These are phyloP conservation scores for Neurospora sp. DNA, from an alignment of 495 filamentous ascomycete genomes.

Conservation along the genomic window DNA sequence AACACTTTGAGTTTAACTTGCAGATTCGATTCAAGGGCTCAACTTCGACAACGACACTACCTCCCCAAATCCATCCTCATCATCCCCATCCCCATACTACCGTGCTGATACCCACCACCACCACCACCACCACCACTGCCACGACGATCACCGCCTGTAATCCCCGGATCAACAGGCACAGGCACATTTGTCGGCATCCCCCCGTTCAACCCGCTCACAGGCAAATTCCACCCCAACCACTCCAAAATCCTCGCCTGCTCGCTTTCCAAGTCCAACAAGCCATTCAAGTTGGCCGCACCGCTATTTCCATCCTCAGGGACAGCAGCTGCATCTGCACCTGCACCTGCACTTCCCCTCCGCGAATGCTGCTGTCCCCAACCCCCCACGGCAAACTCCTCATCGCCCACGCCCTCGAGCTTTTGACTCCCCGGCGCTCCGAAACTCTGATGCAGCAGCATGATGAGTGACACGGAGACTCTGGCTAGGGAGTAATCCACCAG, in stretches of 20 bases:
- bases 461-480: not conserved
- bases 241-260: not conserved
- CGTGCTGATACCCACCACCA: not conserved
- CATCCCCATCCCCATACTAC: not conserved
- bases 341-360: not conserved
- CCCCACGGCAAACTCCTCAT: not conserved
- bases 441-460: not conserved
- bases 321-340: not conserved
- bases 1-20: not conserved
- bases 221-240: not conserved
- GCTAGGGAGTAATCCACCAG: not conserved
- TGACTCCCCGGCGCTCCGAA: not conserved
- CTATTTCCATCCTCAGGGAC: not conserved
- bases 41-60: not conserved
- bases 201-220: not conserved
- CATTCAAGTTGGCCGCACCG: not conserved
- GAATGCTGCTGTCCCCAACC: not conserved
- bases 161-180: not conserved
- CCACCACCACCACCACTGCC: not conserved
- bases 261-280: not conserved
- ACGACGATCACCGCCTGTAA: not conserved
- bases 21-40: not conserved
- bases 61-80: not conserved
- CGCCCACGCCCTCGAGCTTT: not conserved
- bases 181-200: not conserved